Percentiles rank a stretch among this genome's conserved stretches.
Evolutionary conservation across 371 early-diverging fungal genomes (phyloP).

Genomic region (Choanephora cucurbitarum): DNA sequence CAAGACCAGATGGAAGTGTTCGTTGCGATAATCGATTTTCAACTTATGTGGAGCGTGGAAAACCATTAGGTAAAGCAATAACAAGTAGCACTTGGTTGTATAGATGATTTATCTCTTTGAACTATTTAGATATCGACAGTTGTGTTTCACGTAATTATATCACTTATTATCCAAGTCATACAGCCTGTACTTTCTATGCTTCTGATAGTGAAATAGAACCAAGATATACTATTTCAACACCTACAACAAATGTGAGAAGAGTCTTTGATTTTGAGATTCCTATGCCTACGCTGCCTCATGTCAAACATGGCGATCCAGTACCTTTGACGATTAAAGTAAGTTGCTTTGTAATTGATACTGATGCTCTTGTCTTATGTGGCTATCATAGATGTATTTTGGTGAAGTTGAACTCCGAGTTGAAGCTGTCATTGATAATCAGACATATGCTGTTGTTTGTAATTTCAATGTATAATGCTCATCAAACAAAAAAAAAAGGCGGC

Average conservation of each 20-base stretch:
- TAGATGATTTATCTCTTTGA: too few relatives aligned
- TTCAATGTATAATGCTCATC: conserved; percentile 25
- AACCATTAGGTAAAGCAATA: conserved; percentile 35
- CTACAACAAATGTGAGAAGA: conserved; percentile 40
- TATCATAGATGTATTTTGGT: conserved; percentile 60
- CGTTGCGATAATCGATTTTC: conserved; percentile 51
- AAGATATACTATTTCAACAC: conserved; percentile 51
- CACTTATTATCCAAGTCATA: conserved; percentile 56
- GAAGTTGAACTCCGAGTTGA: conserved; percentile 63
- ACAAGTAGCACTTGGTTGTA: too few relatives aligned
- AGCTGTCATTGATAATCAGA: conserved; percentile 57
- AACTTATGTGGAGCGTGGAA: conserved; percentile 45
- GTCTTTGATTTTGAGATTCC: conserved; percentile 65
- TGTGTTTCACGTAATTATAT: conserved; percentile 56
- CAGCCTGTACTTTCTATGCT: conserved; percentile 58
- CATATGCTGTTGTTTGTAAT: conserved; percentile 45
- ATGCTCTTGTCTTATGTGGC: too few relatives aligned
- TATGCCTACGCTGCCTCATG: conserved; percentile 56
- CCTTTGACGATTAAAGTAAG: conserved; percentile 43
- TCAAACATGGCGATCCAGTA: conserved; percentile 37
- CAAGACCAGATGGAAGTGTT: conserved; percentile 40
- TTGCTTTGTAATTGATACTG: background rate
- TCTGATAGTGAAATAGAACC: conserved; percentile 56
- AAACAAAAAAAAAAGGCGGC: too few relatives aligned
- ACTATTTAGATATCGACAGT: conserved; percentile 44